A percentile compares a stretch with the other conserved stretches of the same genome.
These are phyloP conservation scores for Polytrichum commune DNA, from an alignment of 225 moss, liverwort and hornwort genomes.

Conservation along the genomic window DNA sequence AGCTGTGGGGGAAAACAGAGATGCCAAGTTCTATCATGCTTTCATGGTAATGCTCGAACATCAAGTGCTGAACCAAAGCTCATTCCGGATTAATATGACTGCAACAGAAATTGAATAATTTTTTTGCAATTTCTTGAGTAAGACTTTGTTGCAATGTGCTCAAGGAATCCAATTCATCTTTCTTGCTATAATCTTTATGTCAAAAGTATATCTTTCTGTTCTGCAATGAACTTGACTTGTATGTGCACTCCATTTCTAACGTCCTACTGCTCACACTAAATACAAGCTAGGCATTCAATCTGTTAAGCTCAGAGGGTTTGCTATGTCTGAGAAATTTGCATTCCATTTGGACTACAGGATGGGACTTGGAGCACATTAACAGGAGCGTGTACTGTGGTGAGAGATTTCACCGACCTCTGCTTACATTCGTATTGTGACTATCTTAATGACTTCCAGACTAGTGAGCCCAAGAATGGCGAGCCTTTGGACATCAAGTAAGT, in stretches of 20 bases:
- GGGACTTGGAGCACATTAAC: conserved; percentile 61
- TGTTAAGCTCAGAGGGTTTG: background rate
- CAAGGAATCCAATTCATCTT: no score
- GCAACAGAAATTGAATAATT: no score
- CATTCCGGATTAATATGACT: no score
- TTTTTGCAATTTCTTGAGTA: no score
- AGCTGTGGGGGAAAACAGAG: conserved; percentile 51
- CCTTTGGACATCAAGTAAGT: conserved; percentile 74
- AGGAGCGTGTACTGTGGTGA: conserved; percentile 77
- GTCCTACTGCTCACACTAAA: no score
- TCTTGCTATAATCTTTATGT: no score
- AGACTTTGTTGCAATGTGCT: no score
- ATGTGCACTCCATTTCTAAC: no score
- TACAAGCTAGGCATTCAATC: no score
- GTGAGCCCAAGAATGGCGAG: conserved; percentile 49
- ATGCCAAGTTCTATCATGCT: conserved; percentile 48
- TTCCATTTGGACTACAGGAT: conserved; percentile 33
- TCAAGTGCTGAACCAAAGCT: no score
- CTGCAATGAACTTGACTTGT: no score
- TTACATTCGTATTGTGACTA: conserved; percentile 70
- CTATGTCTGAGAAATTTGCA: background rate
- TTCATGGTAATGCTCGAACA: conserved; percentile 38
- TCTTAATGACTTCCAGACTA: conserved; percentile 60
- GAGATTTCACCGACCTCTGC: conserved; percentile 64
- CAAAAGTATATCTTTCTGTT: no score